A percentile compares a stretch with the other conserved stretches of the same genome.
Conservation (phyloP, 305 asterid genomes). For the Fraxinus sp. region DNA sequence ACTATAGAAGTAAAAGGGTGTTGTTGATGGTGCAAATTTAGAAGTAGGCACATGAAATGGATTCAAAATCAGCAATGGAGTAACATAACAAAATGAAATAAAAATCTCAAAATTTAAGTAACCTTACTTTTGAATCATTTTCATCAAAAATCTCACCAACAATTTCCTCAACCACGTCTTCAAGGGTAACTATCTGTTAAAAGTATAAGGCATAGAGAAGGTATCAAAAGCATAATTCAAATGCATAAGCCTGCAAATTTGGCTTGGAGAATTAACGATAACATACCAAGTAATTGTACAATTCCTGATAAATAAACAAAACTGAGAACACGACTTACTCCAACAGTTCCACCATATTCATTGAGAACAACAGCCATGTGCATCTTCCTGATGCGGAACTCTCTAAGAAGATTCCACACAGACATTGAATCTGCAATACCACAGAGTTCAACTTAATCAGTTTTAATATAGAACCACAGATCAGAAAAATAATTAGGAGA, state of each 20-base stretch:
- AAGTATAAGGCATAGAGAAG: neutral
- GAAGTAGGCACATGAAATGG: slow-evolving; percentile 16
- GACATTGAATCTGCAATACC: slow-evolving; percentile 91
- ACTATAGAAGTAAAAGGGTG: neutral
- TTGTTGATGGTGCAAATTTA: slow-evolving; percentile 3
- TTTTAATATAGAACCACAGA: slow-evolving; percentile 6
- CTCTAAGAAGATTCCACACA: slow-evolving; percentile 99
- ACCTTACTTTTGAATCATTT: slow-evolving; percentile 90
- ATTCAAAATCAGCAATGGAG: slow-evolving; percentile 18
- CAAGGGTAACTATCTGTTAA: slow-evolving; percentile 91
- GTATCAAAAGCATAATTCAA: slow-evolving; percentile 11
- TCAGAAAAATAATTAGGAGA: slow-evolving; percentile 10
- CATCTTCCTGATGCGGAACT: slow-evolving; percentile 98
- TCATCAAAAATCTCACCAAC: slow-evolving; percentile 99
- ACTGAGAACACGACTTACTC: slow-evolving; percentile 54
- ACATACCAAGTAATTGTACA: neutral
- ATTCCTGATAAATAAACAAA: slow-evolving; percentile 11
- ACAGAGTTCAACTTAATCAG: slow-evolving; percentile 11
- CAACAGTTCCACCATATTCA: slow-evolving; percentile 98
- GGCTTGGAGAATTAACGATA: slow-evolving; percentile 14
- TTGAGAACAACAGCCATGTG: slow-evolving; percentile 99
- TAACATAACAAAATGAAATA: neutral
- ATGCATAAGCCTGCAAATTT: slow-evolving; percentile 17
- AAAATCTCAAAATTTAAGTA: slow-evolving; percentile 3
- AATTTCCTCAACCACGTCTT: slow-evolving; percentile 98